Conservation (phyloP, 2,329 filamentous ascomycete genomes). For the Calonectria crousiana region DNA sequence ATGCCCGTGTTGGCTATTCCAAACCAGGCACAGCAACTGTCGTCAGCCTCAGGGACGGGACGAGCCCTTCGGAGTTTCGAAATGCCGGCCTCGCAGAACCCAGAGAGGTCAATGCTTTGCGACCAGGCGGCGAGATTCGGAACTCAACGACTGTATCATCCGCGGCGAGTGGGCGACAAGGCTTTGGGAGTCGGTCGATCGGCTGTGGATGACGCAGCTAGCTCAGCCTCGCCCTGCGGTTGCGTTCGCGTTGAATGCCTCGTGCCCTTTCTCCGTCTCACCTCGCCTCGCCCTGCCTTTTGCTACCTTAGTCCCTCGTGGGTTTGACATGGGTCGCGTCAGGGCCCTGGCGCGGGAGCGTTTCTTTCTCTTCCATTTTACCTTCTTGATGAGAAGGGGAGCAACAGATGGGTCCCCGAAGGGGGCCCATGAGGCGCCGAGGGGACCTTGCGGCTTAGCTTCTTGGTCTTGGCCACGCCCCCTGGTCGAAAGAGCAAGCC, state of each 20-base stretch:
- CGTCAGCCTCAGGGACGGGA: conserved; percentile 13
- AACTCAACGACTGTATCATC: conserved; percentile 33
- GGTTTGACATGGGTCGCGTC: conserved; percentile 37
- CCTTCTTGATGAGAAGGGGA: conserved; percentile 13
- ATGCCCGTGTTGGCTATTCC: background rate
- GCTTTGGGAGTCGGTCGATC: conserved; percentile 33
- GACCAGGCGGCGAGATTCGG: conserved; percentile 34
- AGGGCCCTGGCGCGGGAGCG: conserved; percentile 20
- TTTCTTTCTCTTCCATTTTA: conserved; percentile 11
- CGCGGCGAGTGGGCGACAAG: conserved; percentile 33
- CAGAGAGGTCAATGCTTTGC: conserved; percentile 33
- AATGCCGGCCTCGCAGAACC: conserved; percentile 21
- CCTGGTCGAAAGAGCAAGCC: conserved; percentile 28
- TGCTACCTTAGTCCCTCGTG: conserved; percentile 36
- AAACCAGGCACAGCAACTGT: background rate
- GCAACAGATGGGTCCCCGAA: background rate
- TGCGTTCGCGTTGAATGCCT: conserved; percentile 24
- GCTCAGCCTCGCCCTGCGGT: conserved; percentile 40
- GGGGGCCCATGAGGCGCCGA: background rate
- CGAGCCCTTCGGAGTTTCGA: conserved; percentile 20
- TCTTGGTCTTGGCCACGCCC: conserved; percentile 18
- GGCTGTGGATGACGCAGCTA: conserved; percentile 8
- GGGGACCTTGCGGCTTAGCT: conserved; percentile 22
- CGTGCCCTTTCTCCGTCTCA: conserved; percentile 32
- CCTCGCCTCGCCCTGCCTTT: conserved; percentile 29